Evolutionary conservation across 2,329 filamentous ascomycete genomes (phyloP).

Genomic region (Aspergillus texensis): DNA sequence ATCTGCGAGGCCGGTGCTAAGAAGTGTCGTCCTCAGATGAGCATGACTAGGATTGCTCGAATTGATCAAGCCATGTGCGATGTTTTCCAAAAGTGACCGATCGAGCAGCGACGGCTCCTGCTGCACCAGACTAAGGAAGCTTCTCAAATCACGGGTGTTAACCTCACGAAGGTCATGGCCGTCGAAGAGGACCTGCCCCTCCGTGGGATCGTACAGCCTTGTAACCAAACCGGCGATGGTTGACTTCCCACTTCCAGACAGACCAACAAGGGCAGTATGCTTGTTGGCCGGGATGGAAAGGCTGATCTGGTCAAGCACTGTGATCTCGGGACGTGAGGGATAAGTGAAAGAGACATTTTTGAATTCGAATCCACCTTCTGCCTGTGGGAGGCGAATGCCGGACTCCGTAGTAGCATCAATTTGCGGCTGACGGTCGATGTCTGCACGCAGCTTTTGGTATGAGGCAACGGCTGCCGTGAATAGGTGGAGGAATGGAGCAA

Average conservation of each 20-base stretch:
- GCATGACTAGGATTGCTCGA: conserved; percentile 30
- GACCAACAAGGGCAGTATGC: conserved; percentile 68
- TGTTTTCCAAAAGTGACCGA: conserved; percentile 81
- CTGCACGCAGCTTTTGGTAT: conserved; percentile 60
- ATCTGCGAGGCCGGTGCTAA: conserved; percentile 53
- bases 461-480: conserved; percentile 55
- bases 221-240: conserved; percentile 74
- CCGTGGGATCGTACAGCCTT: conserved; percentile 64
- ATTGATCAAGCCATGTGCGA: conserved; percentile 57
- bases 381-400: conserved; percentile 26
- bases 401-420: conserved; percentile 45
- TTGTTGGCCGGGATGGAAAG: conserved; percentile 44
- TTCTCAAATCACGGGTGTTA: conserved; percentile 31
- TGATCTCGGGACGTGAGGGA: conserved; percentile 45
- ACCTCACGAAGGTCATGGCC: conserved; percentile 39
- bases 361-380: conserved; percentile 37
- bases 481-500: conserved; percentile 47
- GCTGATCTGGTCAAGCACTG: conserved; percentile 39
- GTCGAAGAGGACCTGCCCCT: conserved; percentile 42
- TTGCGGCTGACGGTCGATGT: conserved; percentile 56
- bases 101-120: conserved; percentile 83
- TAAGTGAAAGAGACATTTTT: conserved; percentile 35
- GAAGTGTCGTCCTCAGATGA: conserved; percentile 56
- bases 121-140: conserved; percentile 29
- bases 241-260: conserved; percentile 73